A percentile compares a stretch with the other conserved stretches of the same genome.
phyloP scores from a whole-genome alignment of 2,329 filamentous ascomycete genomes.

The Aspergillus transmontanensis region DNA sequence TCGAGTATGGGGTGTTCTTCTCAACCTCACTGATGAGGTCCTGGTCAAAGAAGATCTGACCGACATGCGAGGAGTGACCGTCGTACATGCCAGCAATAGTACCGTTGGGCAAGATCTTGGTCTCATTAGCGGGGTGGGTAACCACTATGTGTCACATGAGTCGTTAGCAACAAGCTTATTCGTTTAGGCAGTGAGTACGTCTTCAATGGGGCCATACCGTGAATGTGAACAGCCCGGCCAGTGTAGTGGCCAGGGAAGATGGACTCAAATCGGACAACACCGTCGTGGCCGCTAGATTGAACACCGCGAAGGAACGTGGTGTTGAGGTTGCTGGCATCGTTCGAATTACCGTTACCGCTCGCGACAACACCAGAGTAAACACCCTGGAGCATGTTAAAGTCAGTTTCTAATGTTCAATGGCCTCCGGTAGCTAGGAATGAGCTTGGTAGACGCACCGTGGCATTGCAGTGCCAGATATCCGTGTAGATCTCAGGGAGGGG shows the following conservation, averaged over 20 bases:
- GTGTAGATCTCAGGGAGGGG: conserved; percentile 40
- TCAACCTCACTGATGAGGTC: neutral
- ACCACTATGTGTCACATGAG: conserved; percentile 14
- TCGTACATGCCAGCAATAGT: neutral
- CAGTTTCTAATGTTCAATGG: neutral
- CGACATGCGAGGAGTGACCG: neutral
- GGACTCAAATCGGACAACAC: conserved; percentile 46
- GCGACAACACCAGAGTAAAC: conserved; percentile 43
- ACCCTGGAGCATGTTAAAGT: conserved; percentile 25
- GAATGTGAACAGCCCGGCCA: conserved; percentile 40
- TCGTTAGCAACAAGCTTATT: neutral
- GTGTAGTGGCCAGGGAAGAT: conserved; percentile 52
- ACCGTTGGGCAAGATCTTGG: conserved; percentile 9
- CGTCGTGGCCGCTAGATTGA: conserved; percentile 44
- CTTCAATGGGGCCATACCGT: conserved; percentile 23
- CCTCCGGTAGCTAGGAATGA: neutral
- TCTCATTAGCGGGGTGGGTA: conserved; percentile 33
- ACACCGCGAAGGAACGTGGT: conserved; percentile 51
- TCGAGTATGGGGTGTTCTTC: neutral
- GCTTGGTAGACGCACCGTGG: conserved; percentile 29
- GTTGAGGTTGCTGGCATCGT: conserved; percentile 45
- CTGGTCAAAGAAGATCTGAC: conserved; percentile 1
- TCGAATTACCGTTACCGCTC: conserved; percentile 38
- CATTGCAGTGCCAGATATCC: conserved; percentile 47
- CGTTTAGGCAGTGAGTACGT: neutral